Base-by-base conservation (phyloP, 176 grass and related monocot genomes). In the Zizania latifolia region DNA sequence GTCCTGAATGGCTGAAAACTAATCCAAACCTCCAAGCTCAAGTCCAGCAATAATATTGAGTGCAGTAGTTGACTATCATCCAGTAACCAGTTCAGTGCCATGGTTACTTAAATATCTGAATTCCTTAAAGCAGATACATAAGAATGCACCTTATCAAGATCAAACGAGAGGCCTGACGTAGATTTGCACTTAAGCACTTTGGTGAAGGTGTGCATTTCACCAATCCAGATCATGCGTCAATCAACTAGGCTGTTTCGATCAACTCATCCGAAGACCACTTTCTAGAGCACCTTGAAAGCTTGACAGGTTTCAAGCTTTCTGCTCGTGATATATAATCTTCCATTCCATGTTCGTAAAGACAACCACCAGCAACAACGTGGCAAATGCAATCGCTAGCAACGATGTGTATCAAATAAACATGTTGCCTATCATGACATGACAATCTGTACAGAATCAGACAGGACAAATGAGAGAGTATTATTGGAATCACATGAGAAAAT, bases 221-320 rank as follows among this genome's bases (percentile, higher is more conserved):
- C n/a, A n/a, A n/a, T 53, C 19, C 48, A 26, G 73, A 33, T 44
- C 66, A 44, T 43, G 22, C 27, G 12, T 39, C 44, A 66, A 14
- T 34, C 16, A 65, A 31, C 6, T 37, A 39, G 17, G 17, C 57
- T 74, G 16, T 22, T 66, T 10, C 23, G 39, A 40, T n/a, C n/a
- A n/a, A n/a, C n/a, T 65, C 58, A 28, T 64, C 26, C 10, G n/a
- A 71, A 10, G 17, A 31, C 40, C 41, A 63, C 8, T 27, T 55
- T 53, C 10, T 45, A 33, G 14, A 72, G 67, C 46, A 56, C 8
- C 16, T 71, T 21, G 43, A 10, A 71, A 65, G 38, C 39, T 69
- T 87, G 35, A 59, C 19, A 58, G 15, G 29, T n/a, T 63, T 34
- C 67, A 82, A 68, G 3, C 0, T 60, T 74, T 36, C 36, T 51